Base-by-base conservation (phyloP, 495 filamentous ascomycete genomes). In the Hypoxylon perforatum region DNA sequence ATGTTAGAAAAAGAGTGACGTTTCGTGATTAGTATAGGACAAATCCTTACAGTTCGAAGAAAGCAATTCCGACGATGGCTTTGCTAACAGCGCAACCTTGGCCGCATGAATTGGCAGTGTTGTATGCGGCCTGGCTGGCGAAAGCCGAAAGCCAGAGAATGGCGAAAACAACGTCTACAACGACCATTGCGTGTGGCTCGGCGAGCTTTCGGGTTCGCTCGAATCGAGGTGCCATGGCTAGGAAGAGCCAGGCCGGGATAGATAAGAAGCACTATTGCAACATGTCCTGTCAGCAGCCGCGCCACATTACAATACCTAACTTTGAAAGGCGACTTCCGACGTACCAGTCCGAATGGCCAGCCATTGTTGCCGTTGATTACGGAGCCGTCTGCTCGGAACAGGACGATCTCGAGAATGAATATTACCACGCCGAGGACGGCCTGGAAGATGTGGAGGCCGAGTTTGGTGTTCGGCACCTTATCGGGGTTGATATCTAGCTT, bases 61-160 rank as follows among this genome's bases (percentile, higher is more conserved):
- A 86, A 1, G 87, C 92, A 18, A 97, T 78, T 14, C 87, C 92
- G n/a, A 92, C 88, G 12, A 88, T 88, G 12, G 87, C 90, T 53
- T 91, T 90, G 81, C 91, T 93, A 48, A 94, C 73, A 15, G 81
- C 81, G 77, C 94, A 97, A 47, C 69, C 84, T 12, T 78, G 74
- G 2, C 77, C 78, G 72, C 84, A 86, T 2, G 75, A 70, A 57
- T 78, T 78, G 30, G 77, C 78, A 0, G 81, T 78, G 68, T 86
- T 84, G 55, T 80, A 98, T 1, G 86, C 83, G 0, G 91, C 91
- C 41, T 96, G 84, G 41, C 88, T 84, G 4, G 92, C 84, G 78
- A 93, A 95, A 0, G 89, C 93, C 7, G 88, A 87, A 60, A 97
- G 87, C 93, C 93, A 98, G 67, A 97, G 78, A 42, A 97, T 76